Conservation (phyloP, 768 basidiomycete species). For the Bullera alba region DNA sequence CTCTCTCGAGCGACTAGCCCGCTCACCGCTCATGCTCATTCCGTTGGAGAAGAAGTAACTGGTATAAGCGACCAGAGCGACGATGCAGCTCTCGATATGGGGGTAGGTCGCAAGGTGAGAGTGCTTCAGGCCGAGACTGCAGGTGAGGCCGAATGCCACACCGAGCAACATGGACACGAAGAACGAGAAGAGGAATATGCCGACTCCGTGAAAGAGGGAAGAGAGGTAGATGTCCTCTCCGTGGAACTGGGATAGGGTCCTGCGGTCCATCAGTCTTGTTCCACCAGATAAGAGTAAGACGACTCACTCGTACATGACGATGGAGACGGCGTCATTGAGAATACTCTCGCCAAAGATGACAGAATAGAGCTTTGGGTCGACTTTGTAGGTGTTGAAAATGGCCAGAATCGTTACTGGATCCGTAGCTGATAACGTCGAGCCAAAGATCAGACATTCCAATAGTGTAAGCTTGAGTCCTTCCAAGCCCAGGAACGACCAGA, state of each 20-base stretch:
- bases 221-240: slow-evolving; percentile 73
- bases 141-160: slow-evolving; percentile 79
- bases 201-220: slow-evolving; percentile 91
- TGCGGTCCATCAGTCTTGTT: slow-evolving; percentile 42
- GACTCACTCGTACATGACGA: slow-evolving; percentile 99
- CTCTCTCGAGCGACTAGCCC: not conserved
- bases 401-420: slow-evolving; percentile 97
- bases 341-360: slow-evolving; percentile 96
- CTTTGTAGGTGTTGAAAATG: slow-evolving; percentile 97
- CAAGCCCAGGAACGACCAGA: slow-evolving; percentile 86
- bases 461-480: slow-evolving; percentile 79
- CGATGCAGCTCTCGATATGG: slow-evolving; percentile 94
- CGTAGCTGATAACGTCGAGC: slow-evolving; percentile 92
- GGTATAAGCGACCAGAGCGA: slow-evolving; percentile 88
- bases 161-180: slow-evolving; percentile 90
- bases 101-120: slow-evolving; percentile 70
- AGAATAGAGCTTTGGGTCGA: slow-evolving; percentile 94
- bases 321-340: slow-evolving; percentile 97
- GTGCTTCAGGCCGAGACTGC: slow-evolving; percentile 90
- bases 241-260: slow-evolving; percentile 86
- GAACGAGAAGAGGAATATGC: slow-evolving; percentile 94
- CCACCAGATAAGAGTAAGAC: not conserved
- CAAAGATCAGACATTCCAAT: slow-evolving; percentile 91
- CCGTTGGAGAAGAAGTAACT: slow-evolving; percentile 99
- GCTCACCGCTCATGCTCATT: slow-evolving; percentile 61